phyloP scores from a whole-genome alignment of 2,329 filamentous ascomycete species.

The Fonsecaea multimorphosa region DNA sequence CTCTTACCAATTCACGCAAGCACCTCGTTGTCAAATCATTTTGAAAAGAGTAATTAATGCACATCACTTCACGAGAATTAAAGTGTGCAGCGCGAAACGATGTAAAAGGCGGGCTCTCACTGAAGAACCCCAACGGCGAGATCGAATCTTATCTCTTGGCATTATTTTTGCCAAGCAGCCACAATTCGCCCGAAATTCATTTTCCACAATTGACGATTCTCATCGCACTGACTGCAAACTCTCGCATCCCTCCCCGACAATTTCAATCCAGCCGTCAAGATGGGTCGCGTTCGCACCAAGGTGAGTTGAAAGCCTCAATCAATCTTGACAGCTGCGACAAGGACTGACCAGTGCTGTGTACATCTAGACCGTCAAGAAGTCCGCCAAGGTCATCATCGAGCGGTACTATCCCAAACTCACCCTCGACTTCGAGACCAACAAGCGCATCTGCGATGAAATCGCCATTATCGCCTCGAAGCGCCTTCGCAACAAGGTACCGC shows the following conservation, averaged over 20 bases:
- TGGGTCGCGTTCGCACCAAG: constrained; percentile 58
- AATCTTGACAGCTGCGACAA: no score
- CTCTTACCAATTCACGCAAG: no score
- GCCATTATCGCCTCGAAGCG: constrained; percentile 99
- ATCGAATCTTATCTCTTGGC: constrained; percentile 28
- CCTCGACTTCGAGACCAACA: constrained; percentile 99
- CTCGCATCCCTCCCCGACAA: constrained; percentile 14
- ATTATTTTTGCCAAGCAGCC: constrained; percentile 11
- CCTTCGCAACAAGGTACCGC: constrained; percentile 91
- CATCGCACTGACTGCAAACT: constrained; percentile 6
- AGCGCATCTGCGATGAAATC: constrained; percentile 99
- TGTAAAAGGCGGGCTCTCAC: background rate
- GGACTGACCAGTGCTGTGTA: constrained; percentile 16
- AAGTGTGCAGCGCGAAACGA: no score
- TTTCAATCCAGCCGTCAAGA: constrained; percentile 47
- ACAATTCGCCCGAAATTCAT: constrained; percentile 6
- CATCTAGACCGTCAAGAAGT: constrained; percentile 72
- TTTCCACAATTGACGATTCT: constrained; percentile 4
- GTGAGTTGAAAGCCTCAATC: constrained; percentile 40
- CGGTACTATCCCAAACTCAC: constrained; percentile 97
- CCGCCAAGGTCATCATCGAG: constrained; percentile 99
- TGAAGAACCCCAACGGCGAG: background rate
- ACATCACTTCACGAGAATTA: no score
- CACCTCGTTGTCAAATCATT: no score
- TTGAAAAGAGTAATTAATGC: no score